phyloP scores from a whole-genome alignment of 2,329 filamentous ascomycete species.

The Fusarium decemcellulare region DNA sequence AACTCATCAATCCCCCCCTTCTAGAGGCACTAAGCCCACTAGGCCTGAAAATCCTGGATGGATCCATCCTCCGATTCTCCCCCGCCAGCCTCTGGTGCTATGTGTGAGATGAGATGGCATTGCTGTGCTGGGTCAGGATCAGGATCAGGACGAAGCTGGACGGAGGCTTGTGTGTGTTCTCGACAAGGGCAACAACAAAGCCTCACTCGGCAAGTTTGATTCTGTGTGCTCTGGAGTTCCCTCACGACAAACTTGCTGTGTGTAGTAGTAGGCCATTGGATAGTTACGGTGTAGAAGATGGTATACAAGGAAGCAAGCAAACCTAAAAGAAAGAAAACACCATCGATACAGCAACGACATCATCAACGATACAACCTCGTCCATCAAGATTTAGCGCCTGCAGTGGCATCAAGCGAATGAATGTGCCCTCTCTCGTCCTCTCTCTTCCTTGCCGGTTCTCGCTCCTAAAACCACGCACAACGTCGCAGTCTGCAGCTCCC shows the following conservation, averaged over 20 bases:
- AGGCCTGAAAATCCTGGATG: slow-evolving; percentile 29
- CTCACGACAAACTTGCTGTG: too few species aligned
- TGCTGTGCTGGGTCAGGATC: neutral
- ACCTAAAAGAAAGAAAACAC: neutral
- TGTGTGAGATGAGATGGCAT: neutral
- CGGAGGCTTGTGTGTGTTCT: too few species aligned
- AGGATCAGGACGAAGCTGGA: too few species aligned
- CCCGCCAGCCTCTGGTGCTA: neutral
- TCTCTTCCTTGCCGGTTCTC: slow-evolving; percentile 1
- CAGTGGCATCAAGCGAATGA: slow-evolving; percentile 30
- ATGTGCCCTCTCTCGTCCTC: slow-evolving; percentile 18
- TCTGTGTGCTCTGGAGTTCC: too few species aligned
- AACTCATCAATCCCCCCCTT: slow-evolving; percentile 52
- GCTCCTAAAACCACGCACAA: slow-evolving; percentile 32
- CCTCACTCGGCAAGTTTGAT: too few species aligned
- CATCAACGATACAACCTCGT: slow-evolving; percentile 10
- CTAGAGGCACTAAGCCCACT: slow-evolving; percentile 22
- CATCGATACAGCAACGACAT: neutral
- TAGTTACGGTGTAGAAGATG: too few species aligned
- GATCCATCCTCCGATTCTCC: slow-evolving; percentile 27
- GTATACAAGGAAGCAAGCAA: too few species aligned
- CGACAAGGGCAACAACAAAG: too few species aligned
- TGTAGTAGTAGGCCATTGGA: too few species aligned
- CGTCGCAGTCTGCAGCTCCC: slow-evolving; percentile 21
- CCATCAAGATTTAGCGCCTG: slow-evolving; percentile 14